Evolutionary conservation across 768 basidiomycete species (phyloP), one percentile per base, ranked within the genome.

Genomic region (Naematelia encephala): DNA sequence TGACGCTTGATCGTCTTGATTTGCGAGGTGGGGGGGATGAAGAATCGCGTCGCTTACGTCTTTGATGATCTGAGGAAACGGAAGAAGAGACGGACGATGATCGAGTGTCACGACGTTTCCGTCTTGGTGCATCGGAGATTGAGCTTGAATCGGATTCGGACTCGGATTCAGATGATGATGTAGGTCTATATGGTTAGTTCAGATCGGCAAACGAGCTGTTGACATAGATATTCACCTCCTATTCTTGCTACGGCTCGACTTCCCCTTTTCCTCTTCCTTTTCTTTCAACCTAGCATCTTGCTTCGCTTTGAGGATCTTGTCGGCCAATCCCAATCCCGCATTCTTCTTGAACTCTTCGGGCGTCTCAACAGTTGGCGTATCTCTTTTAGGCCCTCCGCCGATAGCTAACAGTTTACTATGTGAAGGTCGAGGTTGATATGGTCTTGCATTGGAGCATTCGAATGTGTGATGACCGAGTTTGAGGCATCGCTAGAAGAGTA

Each of bases 401-500:
- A 90, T 89, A 68, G 91, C 87, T 14, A 97, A 83, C 75, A 87
- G 85, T 67, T 91, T 84, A 1, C 90, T 90, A 43, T 91, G 84
- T 30, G 90, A 91, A 1, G 92, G 92, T n/a, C 93, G 83, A 11
- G 89, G 84, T 42, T 90, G 81, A 74, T 96, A 97, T 23, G 90
- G 89, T 1, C 88, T 82, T 21, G 83, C 67, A 16, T 82, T 82
- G 77, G 90, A 90, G 83, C 93, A 97, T 79, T 96, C 84, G 72
- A 87, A 97, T 12, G 86, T 96, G 74, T 87, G 93, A 77, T 96
- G 93, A 0, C 91, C 92, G 86, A 70, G 34, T 56, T 67, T 65
- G 53, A 69, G 69, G 57, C 75, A 75, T 67, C 65, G 68, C 72
- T 78, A 47, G 14, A 8, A 39, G 8, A 16, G 34, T 16, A 8